Evolutionary conservation across 2,329 filamentous ascomycete genomes (phyloP).

Genomic region (Diaporthe nobilis): DNA sequence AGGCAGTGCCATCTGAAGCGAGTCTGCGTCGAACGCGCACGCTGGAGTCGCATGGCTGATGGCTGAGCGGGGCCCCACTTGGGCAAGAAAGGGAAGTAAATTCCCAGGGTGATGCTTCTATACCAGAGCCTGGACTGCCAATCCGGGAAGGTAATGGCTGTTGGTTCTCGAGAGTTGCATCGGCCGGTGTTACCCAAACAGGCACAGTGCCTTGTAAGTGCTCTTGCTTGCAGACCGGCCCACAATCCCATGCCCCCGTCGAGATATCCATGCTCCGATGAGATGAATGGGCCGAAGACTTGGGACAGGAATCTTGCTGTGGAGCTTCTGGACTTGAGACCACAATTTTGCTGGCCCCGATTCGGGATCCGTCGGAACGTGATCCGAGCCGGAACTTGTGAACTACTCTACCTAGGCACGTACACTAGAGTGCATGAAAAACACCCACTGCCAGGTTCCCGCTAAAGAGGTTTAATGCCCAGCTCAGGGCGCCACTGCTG

Average conservation of each 20-base stretch:
- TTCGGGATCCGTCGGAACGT: slow-evolving; percentile 7
- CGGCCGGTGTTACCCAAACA: slow-evolving; percentile 31
- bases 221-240: background rate
- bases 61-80: slow-evolving; percentile 9
- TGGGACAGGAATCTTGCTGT: background rate
- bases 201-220: slow-evolving; percentile 13
- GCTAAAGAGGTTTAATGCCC: slow-evolving; percentile 9
- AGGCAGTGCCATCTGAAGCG: slow-evolving; percentile 20
- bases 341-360: background rate
- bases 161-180: slow-evolving; percentile 25
- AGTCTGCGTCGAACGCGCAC: slow-evolving; percentile 9
- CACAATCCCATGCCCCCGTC: background rate
- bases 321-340: slow-evolving; percentile 7
- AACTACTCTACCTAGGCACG: background rate
- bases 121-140: slow-evolving; percentile 2
- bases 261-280: slow-evolving; percentile 4
- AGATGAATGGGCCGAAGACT: slow-evolving; percentile 7
- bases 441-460: background rate
- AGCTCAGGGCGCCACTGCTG: background rate
- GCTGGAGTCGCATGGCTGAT: slow-evolving; percentile 14
- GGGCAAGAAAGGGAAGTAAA: background rate
- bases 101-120: slow-evolving; percentile 26
- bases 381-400: slow-evolving; percentile 10
- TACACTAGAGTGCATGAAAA: background rate
- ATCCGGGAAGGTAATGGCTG: slow-evolving; percentile 25